Conservation (phyloP, 1,139 yeast species). For the Kurtzmaniella quercitrusa region DNA sequence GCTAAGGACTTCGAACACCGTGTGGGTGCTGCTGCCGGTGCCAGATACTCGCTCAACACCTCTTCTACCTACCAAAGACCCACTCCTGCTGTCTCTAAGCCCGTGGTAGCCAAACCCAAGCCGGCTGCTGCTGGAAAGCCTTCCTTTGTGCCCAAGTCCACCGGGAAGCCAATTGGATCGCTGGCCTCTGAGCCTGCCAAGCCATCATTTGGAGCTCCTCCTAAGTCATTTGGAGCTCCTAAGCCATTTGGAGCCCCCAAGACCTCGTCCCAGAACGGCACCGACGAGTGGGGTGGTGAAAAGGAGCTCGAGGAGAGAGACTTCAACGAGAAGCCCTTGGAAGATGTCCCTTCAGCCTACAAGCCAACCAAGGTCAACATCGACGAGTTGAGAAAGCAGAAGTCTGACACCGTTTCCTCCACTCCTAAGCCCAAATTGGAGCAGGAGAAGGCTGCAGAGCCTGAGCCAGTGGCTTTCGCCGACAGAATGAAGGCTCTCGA, state of each 20-base stretch:
- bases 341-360: slow-evolving; percentile 60
- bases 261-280: slow-evolving; percentile 31
- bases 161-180: slow-evolving; percentile 35
- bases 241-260: slow-evolving; percentile 12
- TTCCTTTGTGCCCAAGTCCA: slow-evolving; percentile 33
- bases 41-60: slow-evolving; percentile 74
- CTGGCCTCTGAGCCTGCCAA: slow-evolving; percentile 18
- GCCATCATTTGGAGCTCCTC: slow-evolving; percentile 16
- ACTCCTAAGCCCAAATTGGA: slow-evolving; percentile 23
- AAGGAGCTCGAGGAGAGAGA: slow-evolving; percentile 70
- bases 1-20: slow-evolving; percentile 70
- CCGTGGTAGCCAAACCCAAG: slow-evolving; percentile 18
- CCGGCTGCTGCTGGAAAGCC: slow-evolving; percentile 19
- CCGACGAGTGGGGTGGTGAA: slow-evolving; percentile 64
- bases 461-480: slow-evolving; percentile 33
- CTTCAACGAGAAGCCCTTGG: slow-evolving; percentile 57
- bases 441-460: slow-evolving; percentile 17
- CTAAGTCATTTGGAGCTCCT: too few relatives aligned
- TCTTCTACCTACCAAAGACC: slow-evolving; percentile 13
- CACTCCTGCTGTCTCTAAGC: slow-evolving; percentile 14
- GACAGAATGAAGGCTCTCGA: slow-evolving; percentile 39
- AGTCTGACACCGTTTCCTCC: slow-evolving; percentile 45
- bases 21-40: slow-evolving; percentile 91
- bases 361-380: slow-evolving; percentile 56
- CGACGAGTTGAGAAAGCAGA: slow-evolving; percentile 40